These are phyloP conservation scores for Globisporangium nodosum DNA, from an alignment of 352 stramenopile species.

Conservation along the genomic window DNA sequence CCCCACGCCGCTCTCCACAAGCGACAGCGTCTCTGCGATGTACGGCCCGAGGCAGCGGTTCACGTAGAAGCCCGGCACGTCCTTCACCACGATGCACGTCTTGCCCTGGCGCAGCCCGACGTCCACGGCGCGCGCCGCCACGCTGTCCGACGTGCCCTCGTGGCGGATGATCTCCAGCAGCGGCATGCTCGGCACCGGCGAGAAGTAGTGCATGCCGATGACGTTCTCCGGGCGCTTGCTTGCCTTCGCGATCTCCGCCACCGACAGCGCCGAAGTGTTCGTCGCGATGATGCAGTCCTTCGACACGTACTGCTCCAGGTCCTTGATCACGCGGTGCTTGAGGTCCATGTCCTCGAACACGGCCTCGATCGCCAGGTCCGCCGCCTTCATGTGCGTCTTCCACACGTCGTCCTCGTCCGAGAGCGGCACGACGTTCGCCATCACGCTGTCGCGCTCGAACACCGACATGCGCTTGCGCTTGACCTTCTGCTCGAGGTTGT, in stretches of 20 bases:
- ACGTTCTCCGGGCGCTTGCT: constrained; percentile 87
- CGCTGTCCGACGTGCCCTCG: constrained; percentile 84
- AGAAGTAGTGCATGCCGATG: constrained; percentile 99
- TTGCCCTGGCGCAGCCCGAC: constrained; percentile 97
- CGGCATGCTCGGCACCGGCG: constrained; percentile 96
- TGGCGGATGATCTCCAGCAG: constrained; percentile 98
- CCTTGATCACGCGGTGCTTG: constrained; percentile 95
- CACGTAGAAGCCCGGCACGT: constrained; percentile 99
- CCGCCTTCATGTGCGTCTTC: constrained; percentile 91
- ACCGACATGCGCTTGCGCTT: constrained; percentile 93
- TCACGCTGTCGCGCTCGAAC: constrained; percentile 87
- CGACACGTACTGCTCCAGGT: constrained; percentile 91
- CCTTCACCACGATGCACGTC: constrained; percentile 97
- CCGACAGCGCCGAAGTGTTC: constrained; percentile 97
- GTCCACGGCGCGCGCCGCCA: constrained; percentile 90
- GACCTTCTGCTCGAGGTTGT: constrained; percentile 94
- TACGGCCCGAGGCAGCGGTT: constrained; percentile 97
- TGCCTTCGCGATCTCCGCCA: constrained; percentile 91
- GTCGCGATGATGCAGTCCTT: constrained; percentile 96
- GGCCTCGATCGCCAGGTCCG: constrained; percentile 97
- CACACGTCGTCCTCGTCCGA: constrained; percentile 90
- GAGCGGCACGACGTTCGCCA: constrained; percentile 90
- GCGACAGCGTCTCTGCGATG: constrained; percentile 86
- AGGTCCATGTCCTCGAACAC: constrained; percentile 97
- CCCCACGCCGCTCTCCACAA: constrained; percentile 89